Base-by-base conservation (phyloP, 352 stramenopile species). In the Phytopythium helicoides region DNA sequence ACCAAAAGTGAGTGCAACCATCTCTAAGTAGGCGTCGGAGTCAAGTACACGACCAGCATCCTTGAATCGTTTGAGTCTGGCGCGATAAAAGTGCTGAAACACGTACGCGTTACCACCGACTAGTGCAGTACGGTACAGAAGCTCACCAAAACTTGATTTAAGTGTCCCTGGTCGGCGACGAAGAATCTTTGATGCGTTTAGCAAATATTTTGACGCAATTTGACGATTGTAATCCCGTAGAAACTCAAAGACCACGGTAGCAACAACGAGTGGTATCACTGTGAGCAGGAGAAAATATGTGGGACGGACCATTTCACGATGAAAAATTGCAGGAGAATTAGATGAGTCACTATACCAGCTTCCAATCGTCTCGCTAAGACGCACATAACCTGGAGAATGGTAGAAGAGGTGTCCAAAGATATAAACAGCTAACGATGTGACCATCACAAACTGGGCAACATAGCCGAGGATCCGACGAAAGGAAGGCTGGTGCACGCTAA, bases 261-360 rank as follows among this genome's bases (percentile, higher is more conserved):
- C 68, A 6, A 55, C 58, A 31, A 75, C 12, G 8, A 89, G 28
- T 3, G 78, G 72, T 7, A 85, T 16, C 16, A 77, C 56, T 3
- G 40, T 50, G 21, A 76, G 68, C 11, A 89, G 56, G 35, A 68
- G 59, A 34, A 87, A 74, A 53, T 69, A 87, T 8, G 71, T 86
- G n/a, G 65, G 62, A 4, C 69, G 71, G 11, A 77, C 51, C 68
- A 89, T 84, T 52, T 89, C 74, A 0, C 38, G 21, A 52, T 79
- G 58, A 16, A 10, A 10, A 35, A 15, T 22, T 16, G 11, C 34
- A 1, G 34, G n/a, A n/a, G 36, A 22, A 1, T n/a, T 8, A 7
- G 49, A 23, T 25, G 59, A 59, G n/a, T 72, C 62, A 15, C 62
- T 66, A 56, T 56, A 73, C 66, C 68, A 78, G 12, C 35, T 56